Evolutionary conservation across 495 filamentous ascomycete genomes (phyloP).

Genomic region (Penicillium malachiteum): DNA sequence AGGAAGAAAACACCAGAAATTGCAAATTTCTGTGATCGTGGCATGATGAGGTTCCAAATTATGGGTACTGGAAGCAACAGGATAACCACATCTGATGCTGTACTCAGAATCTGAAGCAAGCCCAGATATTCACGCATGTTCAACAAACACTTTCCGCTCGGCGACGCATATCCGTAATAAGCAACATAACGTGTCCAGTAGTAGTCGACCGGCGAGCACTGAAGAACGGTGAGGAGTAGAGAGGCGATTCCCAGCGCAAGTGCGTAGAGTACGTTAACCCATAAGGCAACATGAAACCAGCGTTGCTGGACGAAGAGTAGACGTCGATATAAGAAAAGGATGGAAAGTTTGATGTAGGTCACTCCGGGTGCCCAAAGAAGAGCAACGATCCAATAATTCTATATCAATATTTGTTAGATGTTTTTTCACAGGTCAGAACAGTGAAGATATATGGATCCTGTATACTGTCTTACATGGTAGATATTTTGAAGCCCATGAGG

Average conservation of each 20-base stretch:
- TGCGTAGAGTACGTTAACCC: slow-evolving; percentile 1
- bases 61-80: slow-evolving; percentile 2
- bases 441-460: neutral
- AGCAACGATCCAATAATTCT: slow-evolving; percentile 6
- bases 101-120: neutral
- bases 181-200: slow-evolving; percentile 1
- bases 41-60: neutral
- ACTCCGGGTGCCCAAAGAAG: slow-evolving; percentile 7
- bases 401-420: neutral
- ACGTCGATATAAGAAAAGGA: slow-evolving; percentile 4
- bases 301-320: neutral
- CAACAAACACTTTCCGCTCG: neutral
- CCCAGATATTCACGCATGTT: neutral
- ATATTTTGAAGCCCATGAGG: neutral
- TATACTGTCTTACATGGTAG: slow-evolving; percentile 1
- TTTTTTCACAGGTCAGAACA: neutral
- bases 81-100: slow-evolving; percentile 3
- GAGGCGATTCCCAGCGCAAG: neutral
- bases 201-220: slow-evolving; percentile 1
- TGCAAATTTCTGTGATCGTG: neutral
- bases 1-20: slow-evolving; percentile 2
- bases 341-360: slow-evolving; percentile 3
- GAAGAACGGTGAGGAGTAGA: slow-evolving; percentile 1
- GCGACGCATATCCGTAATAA: neutral
- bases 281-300: slow-evolving; percentile 4